Evolutionary conservation across 352 stramenopile species (phyloP), one percentile per base, ranked within the genome.

Genomic region (Phytopythium oedochilum): DNA sequence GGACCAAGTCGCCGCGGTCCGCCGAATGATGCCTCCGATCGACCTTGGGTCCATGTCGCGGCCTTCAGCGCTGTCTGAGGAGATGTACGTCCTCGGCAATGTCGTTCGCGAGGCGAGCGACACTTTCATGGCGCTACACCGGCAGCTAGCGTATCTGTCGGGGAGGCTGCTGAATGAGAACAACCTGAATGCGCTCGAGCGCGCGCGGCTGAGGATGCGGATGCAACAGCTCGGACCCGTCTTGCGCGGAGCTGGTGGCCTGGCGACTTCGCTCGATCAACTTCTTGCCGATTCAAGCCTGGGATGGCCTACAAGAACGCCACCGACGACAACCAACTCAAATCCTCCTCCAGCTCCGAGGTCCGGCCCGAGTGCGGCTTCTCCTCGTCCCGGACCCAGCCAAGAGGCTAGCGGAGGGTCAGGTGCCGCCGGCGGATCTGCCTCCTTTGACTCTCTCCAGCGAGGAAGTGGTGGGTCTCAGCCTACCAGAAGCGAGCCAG

Each of bases 101-200:
- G 59, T 59, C 3, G 23, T 74, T 7, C 57, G 59, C 8, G 61
- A 75, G 42, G 68, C 55, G 0, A 55, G 57, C 31, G 68, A 75
- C 42, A 75, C 66, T 17, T 73, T 72, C 44, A 45, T 76, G 28
- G 68, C 65, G 20, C 45, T 76, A 20, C 68, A 76, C 32, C 65
- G 68, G 1, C 65, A 76, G 40, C 49, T 76, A 14, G 58, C 68
- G 43, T 69, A 70, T 31, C 28, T 76, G 5, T 61, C 61, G 5
- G 59, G 58, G 11, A 51, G 61, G 8, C 63, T 74, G 38, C 39
- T 74, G 25, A 43, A 50, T 15, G 61, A 64, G 22, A 55, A 75
- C 53, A 54, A 58, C 8, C 44, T 75, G 34, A 71, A 36, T 11
- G 39, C 22, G 7, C 45, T 50, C 3, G 68, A 75, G 26, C 65